Evolutionary conservation across 768 basidiomycete genomes (phyloP).

Genomic region (Rubroboletus satanas): DNA sequence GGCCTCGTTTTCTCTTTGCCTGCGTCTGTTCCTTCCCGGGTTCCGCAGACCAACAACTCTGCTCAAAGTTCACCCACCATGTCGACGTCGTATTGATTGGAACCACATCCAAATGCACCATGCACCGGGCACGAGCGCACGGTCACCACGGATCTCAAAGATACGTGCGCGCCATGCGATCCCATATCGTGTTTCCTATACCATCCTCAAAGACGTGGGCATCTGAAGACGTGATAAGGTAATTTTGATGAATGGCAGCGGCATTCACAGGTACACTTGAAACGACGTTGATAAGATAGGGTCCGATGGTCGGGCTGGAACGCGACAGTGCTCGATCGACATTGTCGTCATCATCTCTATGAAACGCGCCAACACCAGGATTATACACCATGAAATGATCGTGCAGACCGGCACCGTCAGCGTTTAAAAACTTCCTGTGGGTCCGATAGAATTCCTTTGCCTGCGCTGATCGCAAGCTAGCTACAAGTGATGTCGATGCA

Average conservation of each 20-base stretch:
- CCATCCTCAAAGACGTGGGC: constrained; percentile 35
- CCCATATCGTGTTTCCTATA: constrained; percentile 41
- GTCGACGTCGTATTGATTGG: constrained; percentile 38
- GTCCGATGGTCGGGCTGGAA: constrained; percentile 32
- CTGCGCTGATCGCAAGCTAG: constrained; percentile 32
- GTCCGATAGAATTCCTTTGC: constrained; percentile 40
- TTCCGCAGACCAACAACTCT: constrained; percentile 39
- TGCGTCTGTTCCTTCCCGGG: constrained; percentile 19
- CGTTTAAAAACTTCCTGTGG: constrained; percentile 32
- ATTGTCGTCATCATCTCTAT: constrained; percentile 32
- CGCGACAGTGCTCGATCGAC: not conserved
- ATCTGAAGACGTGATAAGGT: constrained; percentile 33
- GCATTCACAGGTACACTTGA: constrained; percentile 44
- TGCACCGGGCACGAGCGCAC: constrained; percentile 39
- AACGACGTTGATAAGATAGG: constrained; percentile 38
- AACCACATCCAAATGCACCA: constrained; percentile 45
- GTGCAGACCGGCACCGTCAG: constrained; percentile 40
- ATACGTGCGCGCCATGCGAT: constrained; percentile 48
- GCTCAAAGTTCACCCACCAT: constrained; percentile 45
- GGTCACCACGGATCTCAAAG: constrained; percentile 40
- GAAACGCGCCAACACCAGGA: constrained; percentile 40
- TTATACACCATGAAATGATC: constrained; percentile 49
- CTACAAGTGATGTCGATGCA: constrained; percentile 39
- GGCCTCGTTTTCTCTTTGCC: constrained; percentile 10
- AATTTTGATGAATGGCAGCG: constrained; percentile 38